Evolutionary conservation across 2,329 filamentous ascomycete genomes (phyloP).

Genomic region (Hypoxylon sp.): DNA sequence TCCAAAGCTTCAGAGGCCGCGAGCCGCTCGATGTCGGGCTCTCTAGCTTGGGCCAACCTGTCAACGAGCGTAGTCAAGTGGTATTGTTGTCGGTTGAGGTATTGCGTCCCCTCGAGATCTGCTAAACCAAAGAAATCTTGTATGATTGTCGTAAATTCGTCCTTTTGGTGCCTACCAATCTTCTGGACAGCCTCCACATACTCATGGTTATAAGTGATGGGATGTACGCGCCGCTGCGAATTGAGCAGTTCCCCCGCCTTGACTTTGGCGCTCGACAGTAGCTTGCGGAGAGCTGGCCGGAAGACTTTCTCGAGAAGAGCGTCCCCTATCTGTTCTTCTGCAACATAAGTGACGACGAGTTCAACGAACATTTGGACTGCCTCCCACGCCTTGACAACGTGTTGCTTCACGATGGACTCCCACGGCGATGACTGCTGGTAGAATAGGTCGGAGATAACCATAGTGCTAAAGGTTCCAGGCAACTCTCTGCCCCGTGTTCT

Average conservation of each 20-base stretch:
- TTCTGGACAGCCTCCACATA: conserved; percentile 52
- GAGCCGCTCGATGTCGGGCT: conserved; percentile 40
- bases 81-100: conserved; percentile 1
- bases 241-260: conserved; percentile 57
- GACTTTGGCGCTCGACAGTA: conserved; percentile 47
- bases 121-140: conserved; percentile 36
- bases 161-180: conserved; percentile 21
- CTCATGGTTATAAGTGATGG: conserved; percentile 63
- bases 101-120: neutral
- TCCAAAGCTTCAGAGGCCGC: conserved; percentile 48
- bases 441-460: conserved; percentile 68
- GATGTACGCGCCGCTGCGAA: conserved; percentile 56
- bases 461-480: conserved; percentile 67
- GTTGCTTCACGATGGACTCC: conserved; percentile 57
- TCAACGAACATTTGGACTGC: conserved; percentile 57
- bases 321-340: conserved; percentile 51
- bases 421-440: conserved; percentile 65
- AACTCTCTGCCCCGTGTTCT: conserved; percentile 63
- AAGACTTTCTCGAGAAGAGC: conserved; percentile 51
- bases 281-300: conserved; percentile 50
- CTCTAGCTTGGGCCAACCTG: conserved; percentile 24
- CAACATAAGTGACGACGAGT: conserved; percentile 53
- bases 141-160: conserved; percentile 33
- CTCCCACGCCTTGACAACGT: conserved; percentile 58
- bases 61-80: conserved; percentile 36